phyloP scores from a whole-genome alignment of 2,329 filamentous ascomycete genomes.

The Lasiodiplodia gonubiensis region DNA sequence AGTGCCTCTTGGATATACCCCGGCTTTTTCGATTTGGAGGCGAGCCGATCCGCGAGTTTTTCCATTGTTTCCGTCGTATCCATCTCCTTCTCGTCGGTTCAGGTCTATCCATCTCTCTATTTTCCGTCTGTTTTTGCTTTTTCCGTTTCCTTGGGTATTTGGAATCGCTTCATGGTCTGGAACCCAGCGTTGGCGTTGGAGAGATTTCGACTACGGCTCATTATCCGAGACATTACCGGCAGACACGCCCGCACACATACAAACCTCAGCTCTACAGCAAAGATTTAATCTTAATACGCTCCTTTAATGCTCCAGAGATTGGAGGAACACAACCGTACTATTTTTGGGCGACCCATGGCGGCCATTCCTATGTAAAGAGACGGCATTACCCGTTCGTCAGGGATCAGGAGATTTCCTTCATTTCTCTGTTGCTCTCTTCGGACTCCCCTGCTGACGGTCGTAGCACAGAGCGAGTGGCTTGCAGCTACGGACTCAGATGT shows the following conservation, averaged over 20 bases:
- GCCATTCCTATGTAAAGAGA: neutral
- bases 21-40: conserved; percentile 28
- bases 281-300: conserved; percentile 26
- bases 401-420: conserved; percentile 5
- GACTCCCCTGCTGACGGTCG: conserved; percentile 11
- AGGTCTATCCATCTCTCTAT: conserved; percentile 9
- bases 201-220: conserved; percentile 25
- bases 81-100: conserved; percentile 13
- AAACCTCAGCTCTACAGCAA: conserved; percentile 25
- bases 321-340: conserved; percentile 21
- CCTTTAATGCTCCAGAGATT: conserved; percentile 19
- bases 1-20: conserved; percentile 30
- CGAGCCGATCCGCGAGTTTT: conserved; percentile 28
- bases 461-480: conserved; percentile 22
- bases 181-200: conserved; percentile 24
- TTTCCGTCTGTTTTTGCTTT: conserved; percentile 15
- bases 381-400: conserved; percentile 14
- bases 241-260: conserved; percentile 20
- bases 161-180: conserved; percentile 20
- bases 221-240: conserved; percentile 24
- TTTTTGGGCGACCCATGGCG: conserved; percentile 21
- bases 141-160: conserved; percentile 14
- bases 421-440: conserved; percentile 15
- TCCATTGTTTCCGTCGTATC: conserved; percentile 11
- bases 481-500: conserved; percentile 15